Evolutionary conservation across 1,139 yeast species (phyloP).

Genomic region (Hemisphaericaspora subhashii): DNA sequence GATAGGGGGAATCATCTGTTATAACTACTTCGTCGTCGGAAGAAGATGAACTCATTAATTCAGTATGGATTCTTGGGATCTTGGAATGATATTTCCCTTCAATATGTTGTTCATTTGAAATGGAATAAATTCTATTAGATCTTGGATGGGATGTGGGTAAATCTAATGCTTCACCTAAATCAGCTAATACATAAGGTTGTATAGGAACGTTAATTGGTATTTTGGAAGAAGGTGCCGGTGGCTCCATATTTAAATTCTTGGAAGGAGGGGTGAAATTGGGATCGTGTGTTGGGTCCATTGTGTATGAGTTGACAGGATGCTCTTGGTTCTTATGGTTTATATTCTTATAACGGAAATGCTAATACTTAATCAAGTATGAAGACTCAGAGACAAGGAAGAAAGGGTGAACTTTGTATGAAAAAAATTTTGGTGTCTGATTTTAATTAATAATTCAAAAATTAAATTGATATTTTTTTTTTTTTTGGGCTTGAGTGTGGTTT

Average conservation of each 20-base stretch:
- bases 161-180: constrained; percentile 66
- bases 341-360: too few species aligned
- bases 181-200: constrained; percentile 73
- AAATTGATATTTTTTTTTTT: too few species aligned
- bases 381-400: background rate
- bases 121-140: constrained; percentile 7
- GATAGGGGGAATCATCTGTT: constrained; percentile 2
- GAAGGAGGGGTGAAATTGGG: constrained; percentile 78
- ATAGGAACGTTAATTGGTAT: constrained; percentile 80
- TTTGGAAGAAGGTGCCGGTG: constrained; percentile 69
- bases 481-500: background rate
- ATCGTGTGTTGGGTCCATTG: constrained; percentile 79
- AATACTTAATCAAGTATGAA: too few species aligned
- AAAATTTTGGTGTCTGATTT: background rate
- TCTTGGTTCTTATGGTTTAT: too few species aligned
- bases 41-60: constrained; percentile 32
- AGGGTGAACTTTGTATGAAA: background rate
- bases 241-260: constrained; percentile 56
- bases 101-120: constrained; percentile 1
- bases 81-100: constrained; percentile 28
- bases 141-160: constrained; percentile 66
- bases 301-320: background rate
- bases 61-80: constrained; percentile 45
- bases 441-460: too few species aligned
- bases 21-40: constrained; percentile 27